Evolutionary conservation across 2,329 filamentous ascomycete species (phyloP), one percentile per base, ranked within the genome.

Genomic region (Podosphaera fusca): DNA sequence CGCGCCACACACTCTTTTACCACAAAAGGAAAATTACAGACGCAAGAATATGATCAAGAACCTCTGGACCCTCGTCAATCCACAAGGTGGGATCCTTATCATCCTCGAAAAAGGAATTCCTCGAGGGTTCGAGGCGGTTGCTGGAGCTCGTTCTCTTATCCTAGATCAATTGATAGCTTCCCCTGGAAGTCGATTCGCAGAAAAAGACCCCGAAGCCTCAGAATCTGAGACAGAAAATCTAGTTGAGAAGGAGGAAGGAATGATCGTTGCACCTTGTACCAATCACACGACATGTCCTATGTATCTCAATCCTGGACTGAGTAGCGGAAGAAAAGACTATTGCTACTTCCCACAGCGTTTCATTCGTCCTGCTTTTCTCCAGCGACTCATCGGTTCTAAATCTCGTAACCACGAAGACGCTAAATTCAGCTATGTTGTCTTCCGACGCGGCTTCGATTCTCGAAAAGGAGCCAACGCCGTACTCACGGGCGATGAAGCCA

Each of bases 271-370:
- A 3, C 81, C 81, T 65, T 98, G 92, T 72, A 95, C 92, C 0
- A 96, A 88, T 68, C 92, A 98, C 68, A 74, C 75, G 7, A 75
- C 77, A 58, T 98, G 92, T 63, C 92, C 92, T 0, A 94, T 98
- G 85, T 95, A 95, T 67, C 73, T 76, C 29, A 74, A 75, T 0
- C 76, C 82, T 0, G 87, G 88, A 0, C 74, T 83, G 56, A 80
- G 79, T 56, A 72, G 72, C 34, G 87, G 88, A 4, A 80, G 90
- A 57, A 89, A 88, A 64, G 89, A 96, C 66, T 92, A 84, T 66
- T 98, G 92, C 69, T 85, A 84, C 68, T 96, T 98, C 69, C 78
- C 75, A 60, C 92, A 98, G 70, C 81, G 92, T 52, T 96, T 87
- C 67, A 84, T 88, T 55, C 81, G 89, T 0, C 92, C 92, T 0